phyloP scores from a whole-genome alignment of 2,329 filamentous ascomycete species.

The Phaeosphaeria sp. region DNA sequence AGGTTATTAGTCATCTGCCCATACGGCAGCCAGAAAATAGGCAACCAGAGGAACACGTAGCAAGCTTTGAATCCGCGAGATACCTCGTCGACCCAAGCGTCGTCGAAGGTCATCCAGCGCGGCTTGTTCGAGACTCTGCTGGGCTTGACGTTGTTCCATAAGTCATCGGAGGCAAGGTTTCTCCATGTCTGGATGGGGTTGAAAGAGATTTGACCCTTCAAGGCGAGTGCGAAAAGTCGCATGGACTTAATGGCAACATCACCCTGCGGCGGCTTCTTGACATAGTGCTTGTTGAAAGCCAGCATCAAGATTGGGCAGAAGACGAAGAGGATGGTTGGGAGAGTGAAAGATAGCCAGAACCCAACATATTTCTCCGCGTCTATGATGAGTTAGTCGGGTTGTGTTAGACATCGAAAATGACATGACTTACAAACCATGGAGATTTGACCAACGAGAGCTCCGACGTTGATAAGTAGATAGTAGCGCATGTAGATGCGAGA shows the following conservation, averaged over 20 bases:
- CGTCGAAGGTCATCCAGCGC: constrained; percentile 71
- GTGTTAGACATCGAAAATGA: background rate
- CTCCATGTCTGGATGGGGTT: constrained; percentile 61
- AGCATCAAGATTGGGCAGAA: constrained; percentile 65
- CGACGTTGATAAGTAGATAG: constrained; percentile 74
- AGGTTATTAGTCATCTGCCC: constrained; percentile 70
- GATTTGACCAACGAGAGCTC: constrained; percentile 67
- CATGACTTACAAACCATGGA: constrained; percentile 67
- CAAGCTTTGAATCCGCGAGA: constrained; percentile 28
- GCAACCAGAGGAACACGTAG: constrained; percentile 58
- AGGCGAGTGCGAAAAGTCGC: constrained; percentile 63
- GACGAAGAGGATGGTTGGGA: constrained; percentile 70
- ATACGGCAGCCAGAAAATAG: constrained; percentile 62
- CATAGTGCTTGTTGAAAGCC: constrained; percentile 32
- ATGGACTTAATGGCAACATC: constrained; percentile 74
- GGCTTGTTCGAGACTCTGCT: constrained; percentile 65
- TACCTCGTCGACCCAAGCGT: constrained; percentile 4
- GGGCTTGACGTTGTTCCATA: constrained; percentile 65
- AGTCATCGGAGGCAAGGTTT: constrained; percentile 52
- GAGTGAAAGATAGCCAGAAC: constrained; percentile 75
- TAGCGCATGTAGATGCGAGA: constrained; percentile 72
- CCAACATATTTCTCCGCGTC: background rate
- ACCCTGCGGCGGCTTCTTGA: constrained; percentile 67
- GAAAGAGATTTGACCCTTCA: constrained; percentile 66
- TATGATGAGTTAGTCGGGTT: background rate